Base-by-base conservation (phyloP, 2,329 filamentous ascomycete genomes). In the Fusarium acutatum region DNA sequence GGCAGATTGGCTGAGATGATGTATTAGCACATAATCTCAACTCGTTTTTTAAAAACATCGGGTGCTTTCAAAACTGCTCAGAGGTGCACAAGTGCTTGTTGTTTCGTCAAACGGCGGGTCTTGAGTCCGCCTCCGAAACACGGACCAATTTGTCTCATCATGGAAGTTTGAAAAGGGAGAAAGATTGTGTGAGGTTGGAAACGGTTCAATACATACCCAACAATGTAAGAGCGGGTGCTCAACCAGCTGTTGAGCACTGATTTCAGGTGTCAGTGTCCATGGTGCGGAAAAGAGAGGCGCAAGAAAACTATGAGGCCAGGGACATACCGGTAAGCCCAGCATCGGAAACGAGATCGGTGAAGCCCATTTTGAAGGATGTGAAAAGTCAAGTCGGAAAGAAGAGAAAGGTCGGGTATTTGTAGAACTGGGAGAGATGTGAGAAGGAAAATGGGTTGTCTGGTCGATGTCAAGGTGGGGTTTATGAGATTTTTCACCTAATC, bases 121-220 rank as follows among this genome's bases (percentile, higher is more conserved):
- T 96, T 96, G 93, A 94, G 89, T 90, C 92, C 91, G 91, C 92
- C 83, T 96, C 93, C 90, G 94, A 91, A 96, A 96, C 93, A 96
- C 93, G 93, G 94, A 96, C 94, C 93, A 95, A 95, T 91, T 88
- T 88, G 88, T 93, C 88, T 95, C 93, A 95, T 95, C 93, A 83
- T 76, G 67, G 64, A 77, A 63, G 61, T 67, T 60, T 58, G 37
- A 24, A 54, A 69, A 50, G n/a, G 8, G 26, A 18, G 38, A 40
- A 24, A 56, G 6, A 35, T 10, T 14, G 30, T 40, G 32, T 44
- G 60, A 34, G 18, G 14, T 50, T 41, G 11, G 37, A 24, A 40
- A 34, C 28, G 40, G 26, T 20, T 37, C 15, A 47, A 54, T 57
- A 90, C 93, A 82, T 92, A 95, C 93, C 93, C 93, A 85, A 92